These are phyloP conservation scores for Verticillium zaregamsianum DNA, from an alignment of 2,329 filamentous ascomycete genomes.

Conservation along the genomic window DNA sequence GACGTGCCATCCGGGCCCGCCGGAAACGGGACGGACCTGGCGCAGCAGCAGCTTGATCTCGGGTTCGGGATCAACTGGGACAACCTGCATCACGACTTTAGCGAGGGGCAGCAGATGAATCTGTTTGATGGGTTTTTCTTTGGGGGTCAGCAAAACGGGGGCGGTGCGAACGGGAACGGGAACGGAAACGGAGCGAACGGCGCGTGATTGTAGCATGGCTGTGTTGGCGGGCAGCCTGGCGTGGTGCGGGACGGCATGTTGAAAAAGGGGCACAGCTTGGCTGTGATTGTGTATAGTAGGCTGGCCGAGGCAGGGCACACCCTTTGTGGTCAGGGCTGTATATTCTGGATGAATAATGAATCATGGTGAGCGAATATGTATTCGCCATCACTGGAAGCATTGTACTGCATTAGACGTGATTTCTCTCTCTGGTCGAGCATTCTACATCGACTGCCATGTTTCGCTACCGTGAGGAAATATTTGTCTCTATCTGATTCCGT, in stretches of 20 bases:
- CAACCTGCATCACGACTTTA: slow-evolving; percentile 58
- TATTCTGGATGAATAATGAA: neutral
- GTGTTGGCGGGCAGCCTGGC: slow-evolving; percentile 2
- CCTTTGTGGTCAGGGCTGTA: slow-evolving; percentile 11
- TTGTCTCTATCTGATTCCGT: too few species aligned
- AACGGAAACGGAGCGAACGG: neutral
- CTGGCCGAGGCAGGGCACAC: neutral
- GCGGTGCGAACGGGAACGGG: slow-evolving; percentile 9
- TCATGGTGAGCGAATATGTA: neutral
- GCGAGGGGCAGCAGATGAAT: slow-evolving; percentile 56
- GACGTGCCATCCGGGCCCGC: slow-evolving; percentile 4
- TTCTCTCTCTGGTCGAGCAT: too few species aligned
- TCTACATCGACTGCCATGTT: too few species aligned
- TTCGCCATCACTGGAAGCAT: neutral
- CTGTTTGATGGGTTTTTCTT: slow-evolving; percentile 73
- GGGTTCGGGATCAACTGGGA: slow-evolving; percentile 65
- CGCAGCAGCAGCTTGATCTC: slow-evolving; percentile 55
- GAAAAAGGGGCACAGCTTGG: neutral
- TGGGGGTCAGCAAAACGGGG: slow-evolving; percentile 45
- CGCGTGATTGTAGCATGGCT: neutral
- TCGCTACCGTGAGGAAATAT: too few species aligned
- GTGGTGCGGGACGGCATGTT: neutral
- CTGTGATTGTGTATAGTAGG: slow-evolving; percentile 1
- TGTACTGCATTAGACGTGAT: too few species aligned
- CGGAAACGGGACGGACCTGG: slow-evolving; percentile 25